Evolutionary conservation across 2,329 filamentous ascomycete genomes (phyloP).

Genomic region (Tricladium varicosporioides): DNA sequence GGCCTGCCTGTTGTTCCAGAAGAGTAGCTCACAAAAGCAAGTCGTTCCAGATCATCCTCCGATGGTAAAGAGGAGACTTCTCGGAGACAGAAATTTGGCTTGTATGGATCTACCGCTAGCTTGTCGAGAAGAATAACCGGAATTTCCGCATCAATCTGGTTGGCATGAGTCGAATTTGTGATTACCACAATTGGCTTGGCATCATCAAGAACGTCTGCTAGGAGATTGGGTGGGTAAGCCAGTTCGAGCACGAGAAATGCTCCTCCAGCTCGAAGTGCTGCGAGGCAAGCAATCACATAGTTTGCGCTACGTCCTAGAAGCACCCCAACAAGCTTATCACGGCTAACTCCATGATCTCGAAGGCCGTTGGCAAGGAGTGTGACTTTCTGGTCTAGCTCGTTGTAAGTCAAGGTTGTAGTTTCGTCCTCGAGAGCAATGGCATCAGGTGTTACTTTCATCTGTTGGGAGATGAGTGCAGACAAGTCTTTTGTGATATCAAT

Average conservation of each 20-base stretch:
- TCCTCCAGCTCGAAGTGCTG: conserved; percentile 74
- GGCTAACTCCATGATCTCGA: conserved; percentile 64
- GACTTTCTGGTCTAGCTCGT: conserved; percentile 67
- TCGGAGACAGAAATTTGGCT: conserved; percentile 30
- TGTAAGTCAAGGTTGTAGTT: conserved; percentile 64
- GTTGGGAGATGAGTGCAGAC: conserved; percentile 66
- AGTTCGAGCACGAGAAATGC: conserved; percentile 79
- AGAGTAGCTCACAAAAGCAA: conserved; percentile 83
- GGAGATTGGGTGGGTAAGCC: conserved; percentile 70
- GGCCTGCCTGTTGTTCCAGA: conserved; percentile 80
- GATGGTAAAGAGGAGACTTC: conserved; percentile 51
- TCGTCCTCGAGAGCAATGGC: conserved; percentile 72
- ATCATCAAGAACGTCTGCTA: conserved; percentile 76
- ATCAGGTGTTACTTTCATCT: conserved; percentile 67
- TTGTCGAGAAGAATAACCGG: conserved; percentile 66
- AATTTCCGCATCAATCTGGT: conserved; percentile 61
- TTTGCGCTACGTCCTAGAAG: conserved; percentile 73
- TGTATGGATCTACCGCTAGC: conserved; percentile 22
- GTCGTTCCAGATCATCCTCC: conserved; percentile 67
- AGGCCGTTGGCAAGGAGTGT: conserved; percentile 62
- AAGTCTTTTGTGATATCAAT: conserved; percentile 73
- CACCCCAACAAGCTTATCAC: conserved; percentile 73
- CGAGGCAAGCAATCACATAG: conserved; percentile 77
- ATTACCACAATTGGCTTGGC: conserved; percentile 69
- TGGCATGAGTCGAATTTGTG: conserved; percentile 62